phyloP scores from a whole-genome alignment of 2,329 filamentous ascomycete genomes.

The Paradendryphiella salina region DNA sequence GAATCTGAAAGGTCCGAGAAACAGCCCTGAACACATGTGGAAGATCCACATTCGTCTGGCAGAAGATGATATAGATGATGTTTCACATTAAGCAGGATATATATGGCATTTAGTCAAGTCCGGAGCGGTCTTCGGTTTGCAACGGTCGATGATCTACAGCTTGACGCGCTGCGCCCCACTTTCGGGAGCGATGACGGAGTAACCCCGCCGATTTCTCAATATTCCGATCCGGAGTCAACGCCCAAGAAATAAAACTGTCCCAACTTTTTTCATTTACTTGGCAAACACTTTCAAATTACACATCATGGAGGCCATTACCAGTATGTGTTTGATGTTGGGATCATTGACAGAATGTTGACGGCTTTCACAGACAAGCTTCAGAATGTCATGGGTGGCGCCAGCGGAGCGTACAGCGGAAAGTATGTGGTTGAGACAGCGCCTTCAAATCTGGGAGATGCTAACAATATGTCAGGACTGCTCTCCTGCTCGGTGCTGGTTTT shows the following conservation, averaged over 20 bases:
- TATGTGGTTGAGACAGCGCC: constrained; percentile 24
- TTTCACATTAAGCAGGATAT: background rate
- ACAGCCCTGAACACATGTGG: no score
- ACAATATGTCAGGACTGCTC: constrained; percentile 38
- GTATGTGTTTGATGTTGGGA: constrained; percentile 18
- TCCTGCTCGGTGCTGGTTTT: constrained; percentile 48
- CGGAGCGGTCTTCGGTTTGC: constrained; percentile 4
- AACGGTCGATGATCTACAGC: constrained; percentile 2
- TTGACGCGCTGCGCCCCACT: constrained; percentile 8
- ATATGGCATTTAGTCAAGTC: background rate
- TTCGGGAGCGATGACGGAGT: constrained; percentile 44
- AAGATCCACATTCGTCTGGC: no score
- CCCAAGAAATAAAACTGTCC: constrained; percentile 30
- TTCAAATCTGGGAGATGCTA: constrained; percentile 9
- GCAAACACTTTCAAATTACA: constrained; percentile 14
- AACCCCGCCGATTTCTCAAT: constrained; percentile 29
- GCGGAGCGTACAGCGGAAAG: constrained; percentile 37
- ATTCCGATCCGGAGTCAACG: constrained; percentile 41
- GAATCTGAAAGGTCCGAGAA: no score
- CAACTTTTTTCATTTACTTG: constrained; percentile 14
- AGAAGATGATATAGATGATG: no score
- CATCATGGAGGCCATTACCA: constrained; percentile 47
- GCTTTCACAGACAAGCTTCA: constrained; percentile 39
- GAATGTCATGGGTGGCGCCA: constrained; percentile 35
- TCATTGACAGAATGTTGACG: constrained; percentile 22